Base-by-base conservation (phyloP, 805 yeast species). In the Candida endomychidarum region DNA sequence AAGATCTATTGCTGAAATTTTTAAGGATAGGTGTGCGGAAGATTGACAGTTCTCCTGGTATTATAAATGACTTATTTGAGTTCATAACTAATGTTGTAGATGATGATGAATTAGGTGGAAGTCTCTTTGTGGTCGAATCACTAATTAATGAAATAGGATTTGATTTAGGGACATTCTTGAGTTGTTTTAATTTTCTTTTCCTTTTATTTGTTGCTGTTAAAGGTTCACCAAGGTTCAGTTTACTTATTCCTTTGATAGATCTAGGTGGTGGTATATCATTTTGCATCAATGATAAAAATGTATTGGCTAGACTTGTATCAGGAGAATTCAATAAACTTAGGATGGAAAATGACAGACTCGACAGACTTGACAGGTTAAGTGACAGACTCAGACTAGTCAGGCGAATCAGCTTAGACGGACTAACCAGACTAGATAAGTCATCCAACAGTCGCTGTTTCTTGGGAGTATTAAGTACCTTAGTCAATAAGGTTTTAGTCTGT, bases 1-100 rank as follows among this genome's bases (percentile, higher is more conserved):
- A 51, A 1, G 77, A 72, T n/a, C 67, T 61, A 47, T 67, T 75
- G 43, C 77, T 74, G 20, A 75, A 65, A 32, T 70, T 59, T 9
- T 71, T 57, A 10, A 63, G 47, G 7, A 64, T 42, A 5, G 70
- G 68, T 26, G 51, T 58, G 37, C 60, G 59, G 42, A 67, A 58
- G 4, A 41, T 55, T 1, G 74, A 64, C 3, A 64, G 60, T 16
- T 60, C 61, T 0, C 79, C 79, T 48, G 75, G 78, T 15, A 73
- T 56, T 5, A 65, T 60, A 39, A 54, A 58, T 4, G 68, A 60
- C 25, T 67, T 67, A 40, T 73, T 71, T 7, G 69, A 70, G 10
- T 72, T 69, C 9, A 74, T 58, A 4, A 58, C 61, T 39, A 74
- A 47, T 5, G 65, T 60, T 3, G 78, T 48, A 63, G 71, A 12